Conservation (phyloP, 371 early-diverging fungal species). For the Fennellomyces sp. region DNA sequence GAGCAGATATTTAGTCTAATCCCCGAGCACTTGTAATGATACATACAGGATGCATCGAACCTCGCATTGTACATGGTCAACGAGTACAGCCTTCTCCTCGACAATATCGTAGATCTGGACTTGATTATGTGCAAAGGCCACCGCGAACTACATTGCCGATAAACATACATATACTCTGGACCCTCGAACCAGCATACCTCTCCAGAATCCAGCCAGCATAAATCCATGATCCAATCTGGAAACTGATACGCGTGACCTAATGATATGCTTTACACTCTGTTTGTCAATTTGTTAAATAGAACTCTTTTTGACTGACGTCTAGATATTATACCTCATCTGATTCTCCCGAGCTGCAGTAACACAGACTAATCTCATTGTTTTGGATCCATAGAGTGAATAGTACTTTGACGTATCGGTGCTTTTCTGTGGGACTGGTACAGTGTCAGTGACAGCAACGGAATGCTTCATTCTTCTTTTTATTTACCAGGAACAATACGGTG, state of each 20-base stretch:
- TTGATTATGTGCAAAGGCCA: conserved; percentile 81
- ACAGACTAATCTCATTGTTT: conserved; percentile 15
- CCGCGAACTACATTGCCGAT: conserved; percentile 56
- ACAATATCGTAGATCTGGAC: conserved; percentile 55
- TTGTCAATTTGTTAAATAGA: not conserved
- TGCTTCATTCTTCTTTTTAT: not conserved
- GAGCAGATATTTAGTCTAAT: not conserved
- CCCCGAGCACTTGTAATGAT: not conserved
- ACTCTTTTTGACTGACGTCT: too few species aligned
- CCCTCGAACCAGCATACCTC: conserved; percentile 5
- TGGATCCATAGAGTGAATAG: conserved; percentile 47
- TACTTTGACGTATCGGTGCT: not conserved
- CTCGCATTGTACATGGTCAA: conserved; percentile 52
- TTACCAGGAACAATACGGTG: conserved; percentile 64
- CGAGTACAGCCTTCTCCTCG: conserved; percentile 6
- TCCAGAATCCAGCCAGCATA: conserved; percentile 56
- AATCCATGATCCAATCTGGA: conserved; percentile 75
- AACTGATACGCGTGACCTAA: conserved; percentile 20
- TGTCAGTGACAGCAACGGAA: not conserved
- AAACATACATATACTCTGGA: not conserved
- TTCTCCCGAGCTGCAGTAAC: conserved; percentile 4
- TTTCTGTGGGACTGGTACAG: not conserved
- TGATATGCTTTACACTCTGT: too few species aligned
- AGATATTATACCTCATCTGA: conserved; percentile 21
- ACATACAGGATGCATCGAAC: conserved; percentile 64